Evolutionary conservation across 148 eudicot genomes (phyloP), one percentile per base, ranked within the genome.

Genomic region (Mesembryanthemum crystallinum): DNA sequence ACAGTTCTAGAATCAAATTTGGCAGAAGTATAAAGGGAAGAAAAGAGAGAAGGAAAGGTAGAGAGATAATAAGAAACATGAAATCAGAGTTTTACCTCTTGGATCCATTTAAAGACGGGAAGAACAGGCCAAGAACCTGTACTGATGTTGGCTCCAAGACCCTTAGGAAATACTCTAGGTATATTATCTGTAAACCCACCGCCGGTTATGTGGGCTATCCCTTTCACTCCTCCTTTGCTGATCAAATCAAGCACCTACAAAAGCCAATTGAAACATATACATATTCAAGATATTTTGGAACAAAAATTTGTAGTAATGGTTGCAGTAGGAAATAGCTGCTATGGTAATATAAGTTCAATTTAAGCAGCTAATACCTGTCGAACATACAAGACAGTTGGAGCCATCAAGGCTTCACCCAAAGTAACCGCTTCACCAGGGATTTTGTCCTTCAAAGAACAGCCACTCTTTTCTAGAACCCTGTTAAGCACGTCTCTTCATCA

Each of bases 101-200:
- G 97, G 60, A 92, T 88, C 98, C 98, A 95, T 73, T 89, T 95
- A 74, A 95, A 95, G 74, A 95, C 88, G 1, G 98, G 97, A 82
- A 85, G 98, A 45, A 90, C 78, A 2, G 82, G 86, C 97, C 98
- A 89, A 33, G 98, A 86, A 80, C 85, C 83, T 39, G 83, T 75
- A 69, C 79, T 72, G 61, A 95, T 86, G 59, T 75, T 79, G 66
- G 98, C 98, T 27, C 98, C 98, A 67, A 92, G 92, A 75, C 97
- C 98, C 82, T 95, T 67, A 0, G 98, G 98, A 25, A 95, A 90
- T 49, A 92, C 92, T 75, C 96, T 76, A 25, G 97, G 98, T 76
- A 95, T 92, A 79, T 95, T 95, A 71, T 95, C 98, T 0, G 97
- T 95, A 78, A 95, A 95, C 33, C 98, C 97, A 71, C 98, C 98